These are phyloP conservation scores for Fagus sylvatica DNA, from an alignment of 306 rosid species.

Conservation along the genomic window DNA sequence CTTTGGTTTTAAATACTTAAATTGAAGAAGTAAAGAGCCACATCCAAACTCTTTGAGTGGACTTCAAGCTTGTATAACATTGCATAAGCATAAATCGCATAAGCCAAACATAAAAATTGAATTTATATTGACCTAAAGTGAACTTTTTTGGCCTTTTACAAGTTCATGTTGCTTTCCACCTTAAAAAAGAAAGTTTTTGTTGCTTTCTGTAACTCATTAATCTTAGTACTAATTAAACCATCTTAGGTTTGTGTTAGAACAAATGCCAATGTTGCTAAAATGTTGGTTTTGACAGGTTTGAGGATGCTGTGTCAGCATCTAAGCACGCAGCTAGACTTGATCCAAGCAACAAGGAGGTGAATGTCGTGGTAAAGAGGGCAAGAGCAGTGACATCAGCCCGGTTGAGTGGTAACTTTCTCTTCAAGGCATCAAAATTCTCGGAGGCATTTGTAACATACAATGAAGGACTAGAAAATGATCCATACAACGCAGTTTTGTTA, in stretches of 20 bases:
- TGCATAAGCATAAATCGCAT: too few species aligned
- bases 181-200: too few species aligned
- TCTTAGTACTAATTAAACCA: too few species aligned
- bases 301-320: conserved; percentile 70
- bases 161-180: too few species aligned
- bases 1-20: too few species aligned
- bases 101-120: too few species aligned
- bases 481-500: conserved; percentile 68
- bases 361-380: conserved; percentile 55
- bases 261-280: neutral
- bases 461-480: conserved; percentile 82
- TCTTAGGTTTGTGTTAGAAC: neutral
- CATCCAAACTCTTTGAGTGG: too few species aligned
- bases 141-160: too few species aligned
- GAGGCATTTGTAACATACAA: conserved; percentile 72
- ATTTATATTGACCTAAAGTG: too few species aligned
- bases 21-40: too few species aligned
- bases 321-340: conserved; percentile 63
- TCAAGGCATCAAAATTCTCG: conserved; percentile 69
- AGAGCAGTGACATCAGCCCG: conserved; percentile 67
- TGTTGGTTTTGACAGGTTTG: conserved; percentile 58
- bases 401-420: conserved; percentile 82
- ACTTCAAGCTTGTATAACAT: too few species aligned
- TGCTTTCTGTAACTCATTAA: too few species aligned
- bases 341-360: conserved; percentile 58